Evolutionary conservation across 148 eudicot species (phyloP).

Genomic region (Cornus suecica): DNA sequence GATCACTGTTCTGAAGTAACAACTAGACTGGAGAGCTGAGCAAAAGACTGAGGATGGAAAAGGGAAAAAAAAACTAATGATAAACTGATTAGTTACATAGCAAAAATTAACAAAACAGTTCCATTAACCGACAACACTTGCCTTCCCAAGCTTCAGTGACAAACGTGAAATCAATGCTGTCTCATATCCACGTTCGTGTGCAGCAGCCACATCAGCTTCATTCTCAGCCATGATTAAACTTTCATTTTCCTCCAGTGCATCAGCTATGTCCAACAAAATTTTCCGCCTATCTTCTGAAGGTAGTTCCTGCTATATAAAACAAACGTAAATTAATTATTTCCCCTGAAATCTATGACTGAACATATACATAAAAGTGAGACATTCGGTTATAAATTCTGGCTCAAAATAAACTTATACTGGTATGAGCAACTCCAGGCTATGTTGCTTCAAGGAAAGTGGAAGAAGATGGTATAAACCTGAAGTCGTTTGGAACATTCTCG

Average conservation of each 20-base stretch:
- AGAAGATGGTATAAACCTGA: slow-evolving; percentile 42
- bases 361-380: not conserved
- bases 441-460: not conserved
- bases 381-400: not conserved
- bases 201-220: slow-evolving; percentile 54
- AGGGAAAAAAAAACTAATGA: not conserved
- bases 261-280: slow-evolving; percentile 36
- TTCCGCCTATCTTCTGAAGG: slow-evolving; percentile 39
- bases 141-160: slow-evolving; percentile 41
- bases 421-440: not conserved
- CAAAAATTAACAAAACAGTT: not conserved
- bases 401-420: not conserved
- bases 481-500: slow-evolving; percentile 72
- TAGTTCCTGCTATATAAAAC: slow-evolving; percentile 39
- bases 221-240: slow-evolving; percentile 31
- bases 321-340: not conserved
- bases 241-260: slow-evolving; percentile 47
- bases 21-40: not conserved
- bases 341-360: not conserved
- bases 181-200: slow-evolving; percentile 36
- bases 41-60: not conserved
- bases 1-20: not conserved
- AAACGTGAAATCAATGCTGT: slow-evolving; percentile 37
- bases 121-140: slow-evolving; percentile 19
- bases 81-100: not conserved